Percentiles rank a stretch among this genome's conserved stretches.
phyloP scores from a whole-genome alignment of 169 alveolate genomes.

The Eimeria falciformis region DNA sequence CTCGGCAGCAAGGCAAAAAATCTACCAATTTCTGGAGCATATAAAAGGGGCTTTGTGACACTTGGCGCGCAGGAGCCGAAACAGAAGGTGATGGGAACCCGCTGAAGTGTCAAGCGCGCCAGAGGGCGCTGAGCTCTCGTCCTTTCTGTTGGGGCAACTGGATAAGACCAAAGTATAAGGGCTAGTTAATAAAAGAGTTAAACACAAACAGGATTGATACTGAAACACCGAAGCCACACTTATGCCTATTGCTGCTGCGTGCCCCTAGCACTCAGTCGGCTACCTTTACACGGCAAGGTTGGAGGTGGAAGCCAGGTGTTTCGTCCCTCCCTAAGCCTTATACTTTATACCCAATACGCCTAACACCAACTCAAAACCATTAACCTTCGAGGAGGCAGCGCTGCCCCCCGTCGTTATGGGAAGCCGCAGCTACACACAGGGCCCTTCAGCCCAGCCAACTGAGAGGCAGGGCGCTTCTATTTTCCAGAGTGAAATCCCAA shows the following conservation, averaged over 20 bases:
- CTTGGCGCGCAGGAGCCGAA: too few relatives aligned
- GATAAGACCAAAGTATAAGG: not conserved
- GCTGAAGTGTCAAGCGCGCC: too few relatives aligned
- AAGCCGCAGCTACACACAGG: conserved; percentile 68
- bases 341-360: conserved; percentile 10
- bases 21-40: conserved; percentile 16
- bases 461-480: not conserved
- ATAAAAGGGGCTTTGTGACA: too few relatives aligned
- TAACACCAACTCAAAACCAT: conserved; percentile 1
- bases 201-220: not conserved
- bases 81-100: too few relatives aligned
- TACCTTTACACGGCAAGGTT: not conserved
- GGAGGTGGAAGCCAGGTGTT: conserved; percentile 21
- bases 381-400: too few relatives aligned
- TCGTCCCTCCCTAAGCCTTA: conserved; percentile 21
- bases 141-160: too few relatives aligned
- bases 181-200: not conserved
- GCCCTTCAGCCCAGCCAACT: conserved; percentile 75
- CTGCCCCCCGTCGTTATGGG: not conserved
- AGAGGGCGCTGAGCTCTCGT: too few relatives aligned
- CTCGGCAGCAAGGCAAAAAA: conserved; percentile 5
- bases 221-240: not conserved
- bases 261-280: conserved; percentile 3
- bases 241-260: conserved; percentile 5
- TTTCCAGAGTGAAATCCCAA: conserved; percentile 2